These are phyloP conservation scores for Artomyces pyxidatus DNA, from an alignment of 768 basidiomycete species.

Conservation along the genomic window DNA sequence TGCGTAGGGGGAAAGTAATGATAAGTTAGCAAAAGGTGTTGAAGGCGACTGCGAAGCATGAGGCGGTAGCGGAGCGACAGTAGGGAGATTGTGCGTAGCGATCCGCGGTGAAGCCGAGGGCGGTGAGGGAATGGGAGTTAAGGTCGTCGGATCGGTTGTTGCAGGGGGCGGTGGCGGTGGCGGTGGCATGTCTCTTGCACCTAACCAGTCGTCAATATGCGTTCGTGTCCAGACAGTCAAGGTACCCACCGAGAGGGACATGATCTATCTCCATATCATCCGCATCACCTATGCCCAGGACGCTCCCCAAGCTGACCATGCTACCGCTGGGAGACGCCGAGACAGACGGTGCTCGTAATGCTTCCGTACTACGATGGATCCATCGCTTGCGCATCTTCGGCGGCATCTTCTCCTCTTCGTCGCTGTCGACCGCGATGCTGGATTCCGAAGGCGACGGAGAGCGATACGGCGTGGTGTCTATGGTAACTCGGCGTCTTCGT, in stretches of 20 bases:
- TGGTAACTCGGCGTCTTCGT: slow-evolving; percentile 1
- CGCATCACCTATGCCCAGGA: slow-evolving; percentile 11
- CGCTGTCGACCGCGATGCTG: slow-evolving; percentile 1
- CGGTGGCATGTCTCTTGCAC: slow-evolving; percentile 36
- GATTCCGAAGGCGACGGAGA: slow-evolving; percentile 15
- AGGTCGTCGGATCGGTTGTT: slow-evolving; percentile 26
- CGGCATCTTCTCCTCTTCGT: slow-evolving; percentile 14
- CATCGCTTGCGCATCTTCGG: slow-evolving; percentile 18
- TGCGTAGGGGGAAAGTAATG: slow-evolving; percentile 31
- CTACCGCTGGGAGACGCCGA: slow-evolving; percentile 15
- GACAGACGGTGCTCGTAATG: slow-evolving; percentile 5
- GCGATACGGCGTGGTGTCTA: slow-evolving; percentile 4
- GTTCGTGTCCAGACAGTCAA: background rate
- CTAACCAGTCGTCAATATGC: background rate
- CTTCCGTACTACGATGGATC: slow-evolving; percentile 16
- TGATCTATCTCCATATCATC: slow-evolving; percentile 18
- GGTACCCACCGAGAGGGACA: slow-evolving; percentile 16
- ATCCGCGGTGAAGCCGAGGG: slow-evolving; percentile 10
- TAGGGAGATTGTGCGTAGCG: slow-evolving; percentile 1
- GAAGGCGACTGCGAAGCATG: slow-evolving; percentile 18
- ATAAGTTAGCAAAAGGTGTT: slow-evolving; percentile 43
- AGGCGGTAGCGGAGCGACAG: background rate
- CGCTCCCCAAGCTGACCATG: slow-evolving; percentile 16
- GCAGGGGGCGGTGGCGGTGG: slow-evolving; percentile 40
- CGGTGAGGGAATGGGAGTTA: slow-evolving; percentile 1